phyloP scores from a whole-genome alignment of 495 filamentous ascomycete genomes.

The Neurospora discreta region DNA sequence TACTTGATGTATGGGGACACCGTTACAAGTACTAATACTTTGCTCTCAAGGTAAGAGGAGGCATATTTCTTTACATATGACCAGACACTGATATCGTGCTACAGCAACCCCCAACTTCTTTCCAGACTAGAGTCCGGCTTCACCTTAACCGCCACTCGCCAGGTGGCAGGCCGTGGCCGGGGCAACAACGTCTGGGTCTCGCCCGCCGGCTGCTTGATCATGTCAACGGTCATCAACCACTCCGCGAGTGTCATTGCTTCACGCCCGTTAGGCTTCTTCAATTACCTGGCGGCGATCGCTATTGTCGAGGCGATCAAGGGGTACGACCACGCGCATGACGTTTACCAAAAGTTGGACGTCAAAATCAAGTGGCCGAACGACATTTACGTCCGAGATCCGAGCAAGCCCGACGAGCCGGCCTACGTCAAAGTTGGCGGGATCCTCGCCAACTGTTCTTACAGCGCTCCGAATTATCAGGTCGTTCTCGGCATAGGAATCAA shows the following conservation, averaged over 20 bases:
- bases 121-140: constrained; percentile 69
- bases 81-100: background rate
- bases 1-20: constrained; percentile 82
- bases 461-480: constrained; percentile 63
- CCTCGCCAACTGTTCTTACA: constrained; percentile 80
- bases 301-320: constrained; percentile 73
- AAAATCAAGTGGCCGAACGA: constrained; percentile 98
- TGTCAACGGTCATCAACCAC: constrained; percentile 79
- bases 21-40: constrained; percentile 85
- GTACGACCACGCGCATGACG: constrained; percentile 44
- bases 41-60: constrained; percentile 70
- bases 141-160: constrained; percentile 82
- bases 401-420: constrained; percentile 40
- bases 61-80: background rate
- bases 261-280: constrained; percentile 86
- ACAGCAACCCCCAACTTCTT: constrained; percentile 67
- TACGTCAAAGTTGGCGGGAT: constrained; percentile 94
- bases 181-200: constrained; percentile 94
- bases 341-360: constrained; percentile 61
- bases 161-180: constrained; percentile 83
- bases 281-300: constrained; percentile 88
- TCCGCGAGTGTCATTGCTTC: constrained; percentile 53
- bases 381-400: constrained; percentile 74
- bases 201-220: constrained; percentile 74
- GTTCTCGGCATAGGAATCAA: constrained; percentile 89